A percentile compares a stretch with the other conserved stretches of the same genome.
These are phyloP conservation scores for Pelargonium nanum DNA, from an alignment of 345 rosid species.

Conservation along the genomic window DNA sequence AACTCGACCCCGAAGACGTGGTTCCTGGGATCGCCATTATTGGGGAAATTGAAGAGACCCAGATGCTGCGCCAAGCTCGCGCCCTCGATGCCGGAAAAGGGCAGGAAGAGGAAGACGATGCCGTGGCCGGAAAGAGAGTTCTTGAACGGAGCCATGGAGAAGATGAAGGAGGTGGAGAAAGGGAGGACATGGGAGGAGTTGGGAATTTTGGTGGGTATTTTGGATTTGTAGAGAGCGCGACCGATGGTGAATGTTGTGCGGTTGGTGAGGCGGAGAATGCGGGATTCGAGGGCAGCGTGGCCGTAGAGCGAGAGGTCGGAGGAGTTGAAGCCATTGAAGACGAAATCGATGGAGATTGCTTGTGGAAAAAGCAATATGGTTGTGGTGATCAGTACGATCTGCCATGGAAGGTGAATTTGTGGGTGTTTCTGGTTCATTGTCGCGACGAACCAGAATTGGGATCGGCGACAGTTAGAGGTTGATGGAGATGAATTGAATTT, in stretches of 20 bases:
- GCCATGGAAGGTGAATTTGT: slow-evolving; percentile 1
- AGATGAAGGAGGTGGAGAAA: slow-evolving; percentile 63
- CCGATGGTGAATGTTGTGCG: slow-evolving; percentile 55
- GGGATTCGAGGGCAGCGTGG: slow-evolving; percentile 34
- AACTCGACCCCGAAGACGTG: slow-evolving; percentile 54
- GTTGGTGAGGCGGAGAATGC: slow-evolving; percentile 40
- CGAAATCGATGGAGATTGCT: slow-evolving; percentile 36
- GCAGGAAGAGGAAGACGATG: slow-evolving; percentile 49
- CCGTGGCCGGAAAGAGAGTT: slow-evolving; percentile 51
- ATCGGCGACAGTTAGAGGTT: too few relatives aligned
- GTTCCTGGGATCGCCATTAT: slow-evolving; percentile 28
- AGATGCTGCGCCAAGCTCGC: slow-evolving; percentile 42
- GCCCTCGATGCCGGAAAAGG: slow-evolving; percentile 29
- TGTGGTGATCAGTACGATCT: slow-evolving; percentile 2
- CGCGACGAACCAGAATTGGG: too few relatives aligned
- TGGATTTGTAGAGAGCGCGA: slow-evolving; percentile 50
- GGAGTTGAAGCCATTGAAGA: slow-evolving; percentile 63
- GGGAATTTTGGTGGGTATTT: slow-evolving; percentile 28
- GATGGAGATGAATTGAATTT: too few relatives aligned
- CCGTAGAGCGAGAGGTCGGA: slow-evolving; percentile 32
- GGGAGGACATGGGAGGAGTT: slow-evolving; percentile 31
- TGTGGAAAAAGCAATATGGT: slow-evolving; percentile 11
- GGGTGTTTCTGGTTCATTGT: slow-evolving; percentile 17
- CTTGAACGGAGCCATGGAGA: slow-evolving; percentile 51
- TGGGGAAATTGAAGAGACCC: slow-evolving; percentile 46